Conservation (phyloP, 2,329 filamentous ascomycete species). For the Nothophoma quercina region DNA sequence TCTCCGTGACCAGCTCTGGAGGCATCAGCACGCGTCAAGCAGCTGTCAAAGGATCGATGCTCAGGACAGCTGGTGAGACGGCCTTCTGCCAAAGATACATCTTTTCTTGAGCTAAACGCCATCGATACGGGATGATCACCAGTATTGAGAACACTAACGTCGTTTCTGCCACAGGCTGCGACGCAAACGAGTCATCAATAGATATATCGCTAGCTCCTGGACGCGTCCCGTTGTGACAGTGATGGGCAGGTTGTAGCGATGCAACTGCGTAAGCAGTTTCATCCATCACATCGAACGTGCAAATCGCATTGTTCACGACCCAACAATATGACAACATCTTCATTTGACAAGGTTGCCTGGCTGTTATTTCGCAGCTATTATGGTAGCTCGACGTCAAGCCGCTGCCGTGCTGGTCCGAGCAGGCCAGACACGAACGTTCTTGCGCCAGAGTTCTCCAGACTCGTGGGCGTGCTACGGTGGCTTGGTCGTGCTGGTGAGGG, state of each 20-base stretch:
- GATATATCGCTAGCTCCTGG: constrained; percentile 1
- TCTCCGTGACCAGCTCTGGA: not conserved
- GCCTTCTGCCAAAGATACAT: constrained; percentile 11
- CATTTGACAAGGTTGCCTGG: constrained; percentile 11
- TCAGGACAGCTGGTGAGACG: constrained; percentile 16
- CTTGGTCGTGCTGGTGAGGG: constrained; percentile 17
- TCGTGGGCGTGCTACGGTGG: constrained; percentile 17
- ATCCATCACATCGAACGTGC: constrained; percentile 5
- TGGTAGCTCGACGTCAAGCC: constrained; percentile 2
- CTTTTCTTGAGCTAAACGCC: constrained; percentile 1
- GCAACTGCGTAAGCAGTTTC: constrained; percentile 10
- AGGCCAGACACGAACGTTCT: constrained; percentile 15
- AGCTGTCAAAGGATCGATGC: constrained; percentile 11
- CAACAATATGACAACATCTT: not conserved
- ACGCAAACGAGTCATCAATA: constrained; percentile 15
- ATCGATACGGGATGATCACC: constrained; percentile 6
- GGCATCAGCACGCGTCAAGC: constrained; percentile 9
- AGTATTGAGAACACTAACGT: constrained; percentile 8
- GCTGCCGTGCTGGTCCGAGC: constrained; percentile 11
- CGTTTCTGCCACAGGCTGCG: constrained; percentile 19
- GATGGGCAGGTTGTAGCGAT: constrained; percentile 13
- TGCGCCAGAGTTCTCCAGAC: constrained; percentile 5
- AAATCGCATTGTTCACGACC: constrained; percentile 1
- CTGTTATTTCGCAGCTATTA: not conserved
- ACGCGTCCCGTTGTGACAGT: not conserved